Evolutionary conservation across 2,329 filamentous ascomycete genomes (phyloP), one percentile per base, ranked within the genome.

Genomic region (Fusarium sp.): DNA sequence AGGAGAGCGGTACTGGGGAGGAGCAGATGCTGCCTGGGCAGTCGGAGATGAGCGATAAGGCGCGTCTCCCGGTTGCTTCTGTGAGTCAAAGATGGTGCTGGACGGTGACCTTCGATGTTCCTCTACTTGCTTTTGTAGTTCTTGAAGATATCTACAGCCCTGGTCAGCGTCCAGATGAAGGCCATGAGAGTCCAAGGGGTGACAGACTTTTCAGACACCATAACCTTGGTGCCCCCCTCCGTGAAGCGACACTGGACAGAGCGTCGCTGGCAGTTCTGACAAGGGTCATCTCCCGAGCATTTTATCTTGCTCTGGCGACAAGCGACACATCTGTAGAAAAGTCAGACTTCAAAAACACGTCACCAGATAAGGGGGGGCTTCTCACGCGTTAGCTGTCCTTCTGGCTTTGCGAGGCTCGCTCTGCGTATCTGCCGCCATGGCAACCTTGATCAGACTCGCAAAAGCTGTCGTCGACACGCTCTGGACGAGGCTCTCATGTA

Each of bases 301-400:
- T 82, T 82, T 34, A 82, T 81, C 70, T 82, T 82, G 66, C 81
- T 81, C 34, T 81, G 79, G 7, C 81, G 79, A 59, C 81, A 82
- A 2, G 77, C 67, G 58, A 79, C 66, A 48, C 81, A 82, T 8
- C 81, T 82, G 56, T 48, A 25, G 52, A 52, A 4, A 64, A 20
- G 43, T 20, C 9, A 32, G 14, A 20, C 27, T 37, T 64, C 32
- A 41, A 34, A 48, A 61, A 48, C 58, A 48, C 41, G 59, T 50
- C 59, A 50, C 20, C 41, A 27, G 56, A 14, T n/a, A 30, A 30
- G 34, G 20, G 18, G 23, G 25, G 20, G 27, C 5, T 6, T 54
- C 72, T 76, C 61, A 80, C 79, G 79, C 79, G 56, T 80, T 80
- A 27, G 79, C 77, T 45, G 79, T 80, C 52, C 79, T 74, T 61